Evolutionary conservation across 495 filamentous ascomycete genomes (phyloP).

Genomic region (Viridothelium virens): DNA sequence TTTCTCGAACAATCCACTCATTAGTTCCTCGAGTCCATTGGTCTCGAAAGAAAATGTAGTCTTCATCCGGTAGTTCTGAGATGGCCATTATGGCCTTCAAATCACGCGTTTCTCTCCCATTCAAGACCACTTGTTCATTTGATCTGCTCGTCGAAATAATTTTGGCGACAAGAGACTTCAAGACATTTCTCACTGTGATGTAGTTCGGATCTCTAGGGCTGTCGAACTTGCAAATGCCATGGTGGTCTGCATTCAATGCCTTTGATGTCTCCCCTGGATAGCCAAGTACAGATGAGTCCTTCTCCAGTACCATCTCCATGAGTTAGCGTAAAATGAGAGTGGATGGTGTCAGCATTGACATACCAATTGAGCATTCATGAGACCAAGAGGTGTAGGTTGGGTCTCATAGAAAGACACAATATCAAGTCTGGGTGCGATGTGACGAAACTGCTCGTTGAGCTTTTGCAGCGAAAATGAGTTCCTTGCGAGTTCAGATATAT

Average conservation of each 20-base stretch:
- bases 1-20: not conserved
- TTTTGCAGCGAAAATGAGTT: conserved; percentile 34
- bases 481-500: conserved; percentile 38
- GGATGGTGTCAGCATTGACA: no score
- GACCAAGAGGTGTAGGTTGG: conserved; percentile 31
- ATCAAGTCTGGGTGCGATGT: conserved; percentile 31
- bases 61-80: conserved; percentile 6
- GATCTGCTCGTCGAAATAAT: not conserved
- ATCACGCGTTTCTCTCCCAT: not conserved
- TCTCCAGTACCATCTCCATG: conserved; percentile 26
- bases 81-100: not conserved
- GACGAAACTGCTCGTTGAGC: conserved; percentile 46
- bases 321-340: no score
- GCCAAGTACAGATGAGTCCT: conserved; percentile 17
- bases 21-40: conserved; percentile 11
- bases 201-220: conserved; percentile 13
- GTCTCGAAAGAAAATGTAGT: conserved; percentile 12
- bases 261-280: conserved; percentile 14
- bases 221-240: conserved; percentile 12
- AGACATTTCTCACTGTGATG: not conserved
- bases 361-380: no score
- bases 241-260: conserved; percentile 14
- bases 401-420: conserved; percentile 48
- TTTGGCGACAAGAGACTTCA: not conserved
- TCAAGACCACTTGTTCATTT: no score